Evolutionary conservation across 75 land plant species (phyloP).

Genomic region (Cunninghamia lanceolata): DNA sequence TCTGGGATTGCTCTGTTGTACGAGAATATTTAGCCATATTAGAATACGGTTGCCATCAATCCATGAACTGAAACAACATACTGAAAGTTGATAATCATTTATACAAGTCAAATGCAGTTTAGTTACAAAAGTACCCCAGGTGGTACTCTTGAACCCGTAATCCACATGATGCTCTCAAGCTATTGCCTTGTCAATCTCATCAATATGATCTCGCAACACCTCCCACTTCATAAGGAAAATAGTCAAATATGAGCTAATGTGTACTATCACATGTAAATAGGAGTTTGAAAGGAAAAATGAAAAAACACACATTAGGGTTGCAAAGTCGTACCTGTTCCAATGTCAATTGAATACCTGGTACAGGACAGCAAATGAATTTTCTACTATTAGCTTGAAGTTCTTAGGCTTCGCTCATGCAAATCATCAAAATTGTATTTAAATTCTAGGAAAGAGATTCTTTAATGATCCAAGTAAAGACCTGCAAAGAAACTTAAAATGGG

Average conservation of each 20-base stretch:
- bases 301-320: neutral
- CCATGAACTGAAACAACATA: neutral
- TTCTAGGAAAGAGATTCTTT: neutral
- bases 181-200: constrained; percentile 12
- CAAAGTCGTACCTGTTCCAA: neutral
- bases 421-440: neutral
- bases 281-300: neutral
- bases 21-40: neutral
- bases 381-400: neutral
- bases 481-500: neutral
- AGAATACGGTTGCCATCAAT: neutral
- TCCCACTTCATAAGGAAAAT: constrained; percentile 14
- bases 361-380: neutral
- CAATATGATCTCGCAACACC: constrained; percentile 11
- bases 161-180: neutral
- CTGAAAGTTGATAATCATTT: too few relatives aligned
- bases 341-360: neutral
- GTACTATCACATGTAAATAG: neutral
- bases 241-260: neutral
- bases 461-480: neutral
- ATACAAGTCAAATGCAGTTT: too few relatives aligned
- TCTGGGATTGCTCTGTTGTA: neutral
- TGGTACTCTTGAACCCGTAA: neutral
- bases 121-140: neutral
- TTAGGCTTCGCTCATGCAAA: neutral